A percentile compares a stretch with the other conserved stretches of the same genome.
Evolutionary conservation across 352 stramenopile species (phyloP).

Genomic region (Globisporangium canariense): DNA sequence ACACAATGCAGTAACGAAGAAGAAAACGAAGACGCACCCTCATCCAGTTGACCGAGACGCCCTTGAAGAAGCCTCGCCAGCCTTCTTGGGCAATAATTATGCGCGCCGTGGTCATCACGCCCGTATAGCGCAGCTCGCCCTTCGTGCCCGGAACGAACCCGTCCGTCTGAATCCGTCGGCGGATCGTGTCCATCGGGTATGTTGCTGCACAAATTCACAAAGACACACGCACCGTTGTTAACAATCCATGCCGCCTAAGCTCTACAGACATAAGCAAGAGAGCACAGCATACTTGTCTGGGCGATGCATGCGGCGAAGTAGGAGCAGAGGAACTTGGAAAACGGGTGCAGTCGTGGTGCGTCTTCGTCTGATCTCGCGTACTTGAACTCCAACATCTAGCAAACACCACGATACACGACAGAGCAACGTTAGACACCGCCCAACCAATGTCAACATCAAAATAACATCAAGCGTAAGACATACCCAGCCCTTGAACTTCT

Average conservation of each 20-base stretch:
- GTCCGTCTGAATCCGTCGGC: conserved; percentile 79
- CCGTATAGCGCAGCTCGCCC: conserved; percentile 56
- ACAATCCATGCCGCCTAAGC: neutral
- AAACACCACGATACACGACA: neutral
- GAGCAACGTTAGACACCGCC: neutral
- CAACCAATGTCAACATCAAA: neutral
- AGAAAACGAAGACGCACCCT: conserved; percentile 40
- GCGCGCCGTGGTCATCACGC: conserved; percentile 56
- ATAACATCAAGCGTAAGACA: conserved; percentile 5
- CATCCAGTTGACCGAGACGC: conserved; percentile 86
- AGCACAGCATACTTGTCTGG: conserved; percentile 60
- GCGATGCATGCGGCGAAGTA: conserved; percentile 84
- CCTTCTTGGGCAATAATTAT: conserved; percentile 77
- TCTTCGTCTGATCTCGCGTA: conserved; percentile 28
- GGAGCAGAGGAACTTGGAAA: conserved; percentile 82
- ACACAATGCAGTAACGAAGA: neutral
- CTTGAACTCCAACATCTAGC: conserved; percentile 50
- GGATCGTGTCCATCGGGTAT: conserved; percentile 85
- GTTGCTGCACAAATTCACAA: conserved; percentile 37
- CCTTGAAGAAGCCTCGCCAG: conserved; percentile 83
- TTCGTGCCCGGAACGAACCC: conserved; percentile 59
- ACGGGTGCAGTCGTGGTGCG: conserved; percentile 43
- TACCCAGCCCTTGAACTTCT: conserved; percentile 79
- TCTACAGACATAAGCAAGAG: neutral
- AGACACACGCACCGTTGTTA: conserved; percentile 11